A percentile compares a stretch with the other conserved stretches of the same genome.
phyloP scores from a whole-genome alignment of 345 rosid species.

The Hibiscus syriacus region DNA sequence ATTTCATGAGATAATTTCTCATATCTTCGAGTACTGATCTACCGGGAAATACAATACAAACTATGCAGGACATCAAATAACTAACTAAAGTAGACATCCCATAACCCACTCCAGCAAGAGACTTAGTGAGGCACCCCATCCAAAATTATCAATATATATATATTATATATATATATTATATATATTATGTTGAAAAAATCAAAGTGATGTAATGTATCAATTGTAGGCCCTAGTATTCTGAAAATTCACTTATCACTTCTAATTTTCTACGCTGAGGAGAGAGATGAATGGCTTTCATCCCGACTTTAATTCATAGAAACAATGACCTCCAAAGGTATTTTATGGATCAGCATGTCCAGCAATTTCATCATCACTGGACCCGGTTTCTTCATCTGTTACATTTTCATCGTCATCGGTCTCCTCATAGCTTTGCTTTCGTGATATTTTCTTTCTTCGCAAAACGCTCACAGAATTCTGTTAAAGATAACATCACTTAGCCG shows the following conservation, averaged over 20 bases:
- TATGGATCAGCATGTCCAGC: conserved; percentile 54
- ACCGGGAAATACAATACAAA: no score
- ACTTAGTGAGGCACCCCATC: no score
- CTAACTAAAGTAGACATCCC: no score
- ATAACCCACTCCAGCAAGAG: no score
- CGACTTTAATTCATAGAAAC: conserved; percentile 1
- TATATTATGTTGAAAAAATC: no score
- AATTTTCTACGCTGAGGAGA: conserved; percentile 2
- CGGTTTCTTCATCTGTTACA: conserved; percentile 31
- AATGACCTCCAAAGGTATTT: background rate
- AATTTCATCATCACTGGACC: conserved; percentile 49
- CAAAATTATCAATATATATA: no score
- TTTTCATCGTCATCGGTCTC: conserved; percentile 44
- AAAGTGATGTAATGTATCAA: background rate
- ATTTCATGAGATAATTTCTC: background rate
- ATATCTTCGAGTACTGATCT: no score
- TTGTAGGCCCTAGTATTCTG: background rate
- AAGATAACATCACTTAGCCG: background rate
- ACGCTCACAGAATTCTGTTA: conserved; percentile 46
- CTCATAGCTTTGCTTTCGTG: conserved; percentile 25
- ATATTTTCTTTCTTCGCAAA: conserved; percentile 51
- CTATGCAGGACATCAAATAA: no score
- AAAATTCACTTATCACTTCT: background rate
- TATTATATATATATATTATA: no score
- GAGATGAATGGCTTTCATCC: conserved; percentile 9